Conservation (phyloP, 1,284 basidiomycete genomes). For the Apiotrichum siamense region DNA sequence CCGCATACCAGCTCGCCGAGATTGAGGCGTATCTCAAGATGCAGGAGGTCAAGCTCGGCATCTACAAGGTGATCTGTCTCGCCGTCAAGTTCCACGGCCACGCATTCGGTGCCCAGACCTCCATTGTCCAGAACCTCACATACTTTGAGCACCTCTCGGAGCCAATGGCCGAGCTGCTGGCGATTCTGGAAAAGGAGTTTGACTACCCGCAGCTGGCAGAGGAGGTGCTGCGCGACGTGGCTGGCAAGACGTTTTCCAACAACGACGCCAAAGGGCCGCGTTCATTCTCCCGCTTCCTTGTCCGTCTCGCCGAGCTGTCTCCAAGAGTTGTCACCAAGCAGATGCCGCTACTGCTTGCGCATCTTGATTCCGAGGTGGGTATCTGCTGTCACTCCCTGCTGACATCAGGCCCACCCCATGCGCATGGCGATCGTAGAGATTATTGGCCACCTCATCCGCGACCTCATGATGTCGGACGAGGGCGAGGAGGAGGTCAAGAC, state of each 20-base stretch:
- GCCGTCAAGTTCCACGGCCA: constrained; percentile 90
- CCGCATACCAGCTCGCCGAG: constrained; percentile 80
- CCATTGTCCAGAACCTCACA: constrained; percentile 84
- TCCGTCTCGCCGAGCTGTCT: constrained; percentile 72
- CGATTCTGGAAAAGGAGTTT: constrained; percentile 74
- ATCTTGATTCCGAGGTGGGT: constrained; percentile 84
- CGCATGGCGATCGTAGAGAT: constrained; percentile 87
- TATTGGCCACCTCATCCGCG: constrained; percentile 70
- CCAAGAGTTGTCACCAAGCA: constrained; percentile 85
- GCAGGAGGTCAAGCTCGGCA: constrained; percentile 61
- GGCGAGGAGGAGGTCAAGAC: constrained; percentile 59
- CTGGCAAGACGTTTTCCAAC: constrained; percentile 35
- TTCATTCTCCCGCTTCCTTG: constrained; percentile 78
- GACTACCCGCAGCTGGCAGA: constrained; percentile 85
- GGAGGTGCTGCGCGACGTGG: constrained; percentile 63
- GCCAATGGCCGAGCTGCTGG: constrained; percentile 85
- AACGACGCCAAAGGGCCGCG: constrained; percentile 79
- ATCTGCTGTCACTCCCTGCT: not conserved
- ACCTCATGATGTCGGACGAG: constrained; percentile 61
- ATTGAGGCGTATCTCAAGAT: constrained; percentile 82
- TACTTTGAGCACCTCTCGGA: constrained; percentile 93
- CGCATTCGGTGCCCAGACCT: constrained; percentile 74
- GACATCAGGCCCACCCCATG: constrained; percentile 79
- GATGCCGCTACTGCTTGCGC: constrained; percentile 73
- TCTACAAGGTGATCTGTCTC: constrained; percentile 84